Evolutionary conservation across 345 rosid species (phyloP).

Genomic region (Isatis tinctoria): DNA sequence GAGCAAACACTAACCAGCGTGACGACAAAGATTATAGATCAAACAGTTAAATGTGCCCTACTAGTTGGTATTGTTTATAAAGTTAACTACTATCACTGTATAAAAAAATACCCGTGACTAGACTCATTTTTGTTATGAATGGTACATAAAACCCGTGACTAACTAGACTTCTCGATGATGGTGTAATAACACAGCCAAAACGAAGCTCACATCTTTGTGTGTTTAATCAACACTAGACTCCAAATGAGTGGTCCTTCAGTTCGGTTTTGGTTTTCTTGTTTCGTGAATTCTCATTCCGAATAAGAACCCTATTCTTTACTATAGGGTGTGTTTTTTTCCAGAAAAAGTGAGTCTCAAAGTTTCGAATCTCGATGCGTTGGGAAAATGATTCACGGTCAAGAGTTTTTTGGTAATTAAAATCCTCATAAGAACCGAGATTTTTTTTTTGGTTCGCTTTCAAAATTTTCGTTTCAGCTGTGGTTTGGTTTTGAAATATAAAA

Average conservation of each 20-base stretch:
- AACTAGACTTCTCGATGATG: slow-evolving; percentile 4
- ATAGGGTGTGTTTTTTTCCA: neutral
- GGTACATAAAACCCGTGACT: slow-evolving; percentile 13
- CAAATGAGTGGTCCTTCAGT: slow-evolving; percentile 16
- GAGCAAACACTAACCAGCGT: neutral
- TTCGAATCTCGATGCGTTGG: neutral
- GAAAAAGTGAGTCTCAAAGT: neutral
- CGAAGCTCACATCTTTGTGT: neutral
- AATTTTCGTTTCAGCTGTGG: neutral
- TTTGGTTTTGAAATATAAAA: neutral
- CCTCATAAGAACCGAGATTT: neutral
- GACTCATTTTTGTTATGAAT: neutral
- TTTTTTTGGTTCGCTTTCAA: neutral
- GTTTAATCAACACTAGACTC: slow-evolving; percentile 3
- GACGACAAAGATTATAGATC: slow-evolving; percentile 19
- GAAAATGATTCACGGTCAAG: neutral
- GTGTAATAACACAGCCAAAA: slow-evolving; percentile 10
- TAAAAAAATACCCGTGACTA: slow-evolving; percentile 17
- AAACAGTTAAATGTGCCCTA: slow-evolving; percentile 14
- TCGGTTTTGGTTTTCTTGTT: slow-evolving; percentile 11
- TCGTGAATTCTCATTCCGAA: neutral
- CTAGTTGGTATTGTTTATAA: slow-evolving; percentile 8
- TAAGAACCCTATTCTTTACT: neutral
- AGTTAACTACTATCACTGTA: neutral
- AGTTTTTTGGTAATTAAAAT: neutral